A percentile compares a stretch with the other conserved stretches of the same genome.
Evolutionary conservation across 805 yeast species (phyloP).

Genomic region (Ogataea siamensis): DNA sequence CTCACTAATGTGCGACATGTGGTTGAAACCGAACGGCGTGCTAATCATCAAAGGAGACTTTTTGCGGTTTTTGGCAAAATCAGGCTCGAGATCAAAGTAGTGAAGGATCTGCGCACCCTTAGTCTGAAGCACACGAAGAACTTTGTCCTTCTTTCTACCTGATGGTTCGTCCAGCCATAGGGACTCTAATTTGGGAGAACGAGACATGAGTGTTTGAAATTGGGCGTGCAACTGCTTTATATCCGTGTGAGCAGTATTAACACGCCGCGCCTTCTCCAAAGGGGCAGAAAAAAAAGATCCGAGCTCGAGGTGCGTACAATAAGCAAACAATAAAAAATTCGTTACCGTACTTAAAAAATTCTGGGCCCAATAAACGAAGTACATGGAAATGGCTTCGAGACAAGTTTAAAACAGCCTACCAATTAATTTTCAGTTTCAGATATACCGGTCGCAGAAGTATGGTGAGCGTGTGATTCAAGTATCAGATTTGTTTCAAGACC

Average conservation of each 20-base stretch:
- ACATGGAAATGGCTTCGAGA: no score
- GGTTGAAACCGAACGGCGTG: slow-evolving; percentile 35
- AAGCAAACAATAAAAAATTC: background rate
- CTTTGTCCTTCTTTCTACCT: slow-evolving; percentile 6
- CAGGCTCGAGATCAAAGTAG: slow-evolving; percentile 20
- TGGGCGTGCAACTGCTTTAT: slow-evolving; percentile 2
- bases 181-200: slow-evolving; percentile 24
- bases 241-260: background rate
- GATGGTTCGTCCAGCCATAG: slow-evolving; percentile 27
- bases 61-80: slow-evolving; percentile 3
- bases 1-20: slow-evolving; percentile 34
- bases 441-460: no score
- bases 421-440: no score
- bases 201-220: slow-evolving; percentile 10
- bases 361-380: background rate
- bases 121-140: slow-evolving; percentile 12
- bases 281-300: slow-evolving; percentile 2
- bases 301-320: slow-evolving; percentile 8
- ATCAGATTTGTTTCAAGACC: no score
- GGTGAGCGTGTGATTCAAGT: no score
- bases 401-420: no score
- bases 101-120: slow-evolving; percentile 20
- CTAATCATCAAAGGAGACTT: slow-evolving; percentile 25
- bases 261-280: slow-evolving; percentile 7
- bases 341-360: no score